Percentiles rank a stretch among this genome's conserved stretches.
Evolutionary conservation across 2,329 filamentous ascomycete genomes (phyloP).

Genomic region (Aureobasidium sp.): DNA sequence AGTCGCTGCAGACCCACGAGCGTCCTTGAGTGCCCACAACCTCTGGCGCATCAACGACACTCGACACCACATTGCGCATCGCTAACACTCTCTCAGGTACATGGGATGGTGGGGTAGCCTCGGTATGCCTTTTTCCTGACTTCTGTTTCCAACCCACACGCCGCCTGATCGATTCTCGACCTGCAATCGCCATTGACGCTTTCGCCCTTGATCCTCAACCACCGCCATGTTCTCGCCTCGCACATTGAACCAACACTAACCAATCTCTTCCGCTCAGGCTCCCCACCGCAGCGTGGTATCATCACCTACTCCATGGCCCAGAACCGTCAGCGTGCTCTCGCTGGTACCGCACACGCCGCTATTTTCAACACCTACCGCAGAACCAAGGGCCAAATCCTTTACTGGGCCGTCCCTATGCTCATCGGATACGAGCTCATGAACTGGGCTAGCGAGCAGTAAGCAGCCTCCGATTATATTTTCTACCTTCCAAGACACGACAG

Average conservation of each 20-base stretch:
- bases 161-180: not conserved
- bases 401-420: constrained; percentile 72
- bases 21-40: not conserved
- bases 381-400: constrained; percentile 78
- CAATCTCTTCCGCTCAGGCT: constrained; percentile 26
- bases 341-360: constrained; percentile 67
- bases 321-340: constrained; percentile 85
- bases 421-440: constrained; percentile 73
- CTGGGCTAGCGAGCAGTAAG: constrained; percentile 87
- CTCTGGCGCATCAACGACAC: not conserved
- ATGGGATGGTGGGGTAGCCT: constrained; percentile 67
- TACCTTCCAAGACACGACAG: not conserved
- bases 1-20: constrained; percentile 16
- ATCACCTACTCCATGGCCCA: constrained; percentile 66
- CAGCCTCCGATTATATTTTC: not conserved
- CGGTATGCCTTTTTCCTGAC: constrained; percentile 47
- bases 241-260: constrained; percentile 16
- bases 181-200: not conserved
- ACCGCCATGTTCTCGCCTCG: not conserved
- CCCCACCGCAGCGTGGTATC: constrained; percentile 51
- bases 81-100: constrained; percentile 46
- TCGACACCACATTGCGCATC: not conserved
- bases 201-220: not conserved
- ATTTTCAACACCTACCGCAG: constrained; percentile 95
- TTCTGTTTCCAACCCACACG: not conserved